Percentiles rank a stretch among this genome's conserved stretches.
Conservation (phyloP, 2,329 filamentous ascomycete genomes). For the Arachnomyces sp. region DNA sequence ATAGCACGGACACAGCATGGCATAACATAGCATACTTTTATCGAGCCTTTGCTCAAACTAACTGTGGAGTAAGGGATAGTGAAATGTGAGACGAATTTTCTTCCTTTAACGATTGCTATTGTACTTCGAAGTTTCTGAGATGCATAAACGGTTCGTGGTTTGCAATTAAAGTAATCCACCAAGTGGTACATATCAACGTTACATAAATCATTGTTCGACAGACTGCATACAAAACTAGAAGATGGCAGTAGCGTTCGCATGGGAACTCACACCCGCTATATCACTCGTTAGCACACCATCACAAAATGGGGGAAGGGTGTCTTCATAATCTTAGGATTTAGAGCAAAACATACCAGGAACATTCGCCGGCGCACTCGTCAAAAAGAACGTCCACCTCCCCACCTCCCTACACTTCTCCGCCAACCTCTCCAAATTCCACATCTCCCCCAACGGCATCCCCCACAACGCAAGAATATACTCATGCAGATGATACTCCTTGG, state of each 20-base stretch:
- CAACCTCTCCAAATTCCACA: slow-evolving; percentile 38
- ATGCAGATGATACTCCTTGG: slow-evolving; percentile 28
- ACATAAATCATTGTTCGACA: too few species aligned
- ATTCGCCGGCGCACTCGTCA: slow-evolving; percentile 37
- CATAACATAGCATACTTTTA: too few species aligned
- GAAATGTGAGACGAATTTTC: too few species aligned
- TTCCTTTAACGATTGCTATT: too few species aligned
- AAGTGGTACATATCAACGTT: too few species aligned
- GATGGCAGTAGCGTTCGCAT: slow-evolving; percentile 23
- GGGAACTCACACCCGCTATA: slow-evolving; percentile 20
- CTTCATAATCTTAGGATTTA: not conserved
- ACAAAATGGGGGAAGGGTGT: not conserved
- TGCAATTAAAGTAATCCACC: too few species aligned
- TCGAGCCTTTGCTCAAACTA: too few species aligned
- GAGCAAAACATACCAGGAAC: slow-evolving; percentile 27
- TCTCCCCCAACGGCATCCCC: slow-evolving; percentile 40
- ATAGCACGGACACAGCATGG: too few species aligned
- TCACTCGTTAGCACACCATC: slow-evolving; percentile 3
- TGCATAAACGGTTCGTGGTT: too few species aligned
- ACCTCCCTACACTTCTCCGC: slow-evolving; percentile 27
- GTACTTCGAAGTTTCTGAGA: too few species aligned
- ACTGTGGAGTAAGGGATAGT: too few species aligned
- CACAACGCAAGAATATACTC: slow-evolving; percentile 37
- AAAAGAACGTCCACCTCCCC: slow-evolving; percentile 34
- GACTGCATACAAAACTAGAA: slow-evolving; percentile 11